These are phyloP conservation scores for Hericium rajendrae DNA, from an alignment of 768 basidiomycete genomes.

Conservation along the genomic window DNA sequence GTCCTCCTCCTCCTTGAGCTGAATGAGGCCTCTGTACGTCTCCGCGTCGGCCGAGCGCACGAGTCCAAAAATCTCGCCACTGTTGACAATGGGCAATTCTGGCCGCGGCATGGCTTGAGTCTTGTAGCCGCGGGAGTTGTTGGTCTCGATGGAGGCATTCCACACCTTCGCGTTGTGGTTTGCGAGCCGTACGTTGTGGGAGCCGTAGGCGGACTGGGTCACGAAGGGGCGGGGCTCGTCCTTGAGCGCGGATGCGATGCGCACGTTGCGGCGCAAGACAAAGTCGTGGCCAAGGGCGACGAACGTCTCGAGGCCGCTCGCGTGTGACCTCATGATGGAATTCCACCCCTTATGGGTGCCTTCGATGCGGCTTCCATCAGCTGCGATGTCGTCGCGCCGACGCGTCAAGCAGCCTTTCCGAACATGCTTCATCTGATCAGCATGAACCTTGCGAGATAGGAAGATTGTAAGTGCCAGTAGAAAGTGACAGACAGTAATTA, in stretches of 20 bases:
- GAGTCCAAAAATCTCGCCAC: slow-evolving; percentile 11
- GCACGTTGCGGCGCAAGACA: slow-evolving; percentile 16
- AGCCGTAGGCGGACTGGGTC: slow-evolving; percentile 11
- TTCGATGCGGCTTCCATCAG: slow-evolving; percentile 22
- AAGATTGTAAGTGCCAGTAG: too few species aligned
- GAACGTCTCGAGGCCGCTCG: slow-evolving; percentile 18
- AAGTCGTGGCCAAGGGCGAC: slow-evolving; percentile 14
- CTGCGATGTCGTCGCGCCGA: slow-evolving; percentile 11
- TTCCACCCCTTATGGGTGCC: slow-evolving; percentile 23
- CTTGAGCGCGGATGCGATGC: slow-evolving; percentile 1
- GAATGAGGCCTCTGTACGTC: neutral
- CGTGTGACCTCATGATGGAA: slow-evolving; percentile 10
- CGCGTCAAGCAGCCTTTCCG: slow-evolving; percentile 19
- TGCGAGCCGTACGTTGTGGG: slow-evolving; percentile 18
- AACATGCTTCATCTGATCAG: slow-evolving; percentile 19
- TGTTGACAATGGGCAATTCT: neutral
- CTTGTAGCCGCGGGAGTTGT: too few species aligned
- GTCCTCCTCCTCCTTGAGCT: neutral
- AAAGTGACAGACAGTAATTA: too few species aligned
- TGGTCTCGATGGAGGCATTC: slow-evolving; percentile 4
- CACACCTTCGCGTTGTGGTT: slow-evolving; percentile 11
- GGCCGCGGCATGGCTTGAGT: neutral
- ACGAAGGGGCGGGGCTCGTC: slow-evolving; percentile 3
- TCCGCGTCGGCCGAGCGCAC: neutral
- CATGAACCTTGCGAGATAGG: too few species aligned